These are phyloP conservation scores for Corymbia citriodora DNA, from an alignment of 441 rosid genomes.

Conservation along the genomic window DNA sequence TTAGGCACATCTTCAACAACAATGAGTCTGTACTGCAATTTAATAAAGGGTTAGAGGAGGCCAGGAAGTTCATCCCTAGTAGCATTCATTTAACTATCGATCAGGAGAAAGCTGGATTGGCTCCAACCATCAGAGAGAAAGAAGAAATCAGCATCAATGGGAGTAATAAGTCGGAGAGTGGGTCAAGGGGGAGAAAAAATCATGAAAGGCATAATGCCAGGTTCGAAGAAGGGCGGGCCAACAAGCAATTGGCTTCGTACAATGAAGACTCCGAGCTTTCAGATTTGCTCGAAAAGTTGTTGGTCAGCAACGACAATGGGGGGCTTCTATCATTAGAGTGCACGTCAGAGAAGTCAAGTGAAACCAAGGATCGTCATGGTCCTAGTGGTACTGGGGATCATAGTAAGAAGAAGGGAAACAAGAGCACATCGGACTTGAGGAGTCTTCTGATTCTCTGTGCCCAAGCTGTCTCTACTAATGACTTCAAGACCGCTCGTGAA, in stretches of 20 bases:
- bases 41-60: background rate
- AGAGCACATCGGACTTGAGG: background rate
- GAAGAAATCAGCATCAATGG: background rate
- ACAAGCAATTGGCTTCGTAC: background rate
- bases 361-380: background rate
- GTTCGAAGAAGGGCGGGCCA: background rate
- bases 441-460: background rate
- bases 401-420: background rate
- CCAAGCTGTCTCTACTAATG: background rate
- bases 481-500: background rate
- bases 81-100: background rate
- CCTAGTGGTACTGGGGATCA: background rate
- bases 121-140: background rate
- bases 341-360: background rate
- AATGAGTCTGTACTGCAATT: background rate
- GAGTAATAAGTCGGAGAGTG: background rate
- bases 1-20: background rate
- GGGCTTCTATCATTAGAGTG: background rate
- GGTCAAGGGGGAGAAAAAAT: background rate
- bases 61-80: background rate
- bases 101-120: background rate
- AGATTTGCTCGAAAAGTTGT: background rate
- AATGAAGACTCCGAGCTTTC: background rate
- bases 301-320: background rate
- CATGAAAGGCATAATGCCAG: background rate